Conservation (phyloP, 176 grass and related monocot genomes). For the Avena sativa region DNA sequence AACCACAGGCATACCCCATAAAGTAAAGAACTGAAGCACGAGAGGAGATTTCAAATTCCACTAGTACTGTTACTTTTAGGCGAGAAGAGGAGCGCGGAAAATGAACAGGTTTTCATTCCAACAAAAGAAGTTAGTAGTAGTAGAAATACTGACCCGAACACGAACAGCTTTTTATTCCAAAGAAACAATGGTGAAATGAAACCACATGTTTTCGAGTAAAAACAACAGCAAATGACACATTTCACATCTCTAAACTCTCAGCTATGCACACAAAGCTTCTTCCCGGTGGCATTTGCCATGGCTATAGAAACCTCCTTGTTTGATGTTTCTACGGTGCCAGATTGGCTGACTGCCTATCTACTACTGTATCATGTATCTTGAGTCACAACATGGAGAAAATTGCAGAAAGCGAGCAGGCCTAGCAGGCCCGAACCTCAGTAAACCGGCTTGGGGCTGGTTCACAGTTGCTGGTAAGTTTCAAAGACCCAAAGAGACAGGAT, state of each 20-base stretch:
- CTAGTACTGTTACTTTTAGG: background rate
- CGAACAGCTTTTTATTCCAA: slow-evolving; percentile 31
- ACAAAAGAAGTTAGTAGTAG: background rate
- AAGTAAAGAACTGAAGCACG: background rate
- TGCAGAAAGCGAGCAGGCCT: slow-evolving; percentile 22
- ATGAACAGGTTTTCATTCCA: background rate
- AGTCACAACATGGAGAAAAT: slow-evolving; percentile 44
- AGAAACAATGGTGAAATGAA: slow-evolving; percentile 37
- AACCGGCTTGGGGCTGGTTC: slow-evolving; percentile 55
- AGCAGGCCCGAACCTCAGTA: slow-evolving; percentile 64
- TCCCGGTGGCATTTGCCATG: slow-evolving; percentile 46
- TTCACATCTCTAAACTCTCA: slow-evolving; percentile 43
- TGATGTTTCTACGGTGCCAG: slow-evolving; percentile 40
- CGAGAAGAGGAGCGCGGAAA: background rate
- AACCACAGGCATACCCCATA: background rate
- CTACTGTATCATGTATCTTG: slow-evolving; percentile 35
- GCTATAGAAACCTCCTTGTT: slow-evolving; percentile 37
- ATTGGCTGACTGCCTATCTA: slow-evolving; percentile 43
- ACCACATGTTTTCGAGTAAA: slow-evolving; percentile 44
- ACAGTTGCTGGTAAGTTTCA: slow-evolving; percentile 62
- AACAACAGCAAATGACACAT: slow-evolving; percentile 36
- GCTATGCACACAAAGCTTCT: slow-evolving; percentile 52
- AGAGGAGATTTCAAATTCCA: background rate
- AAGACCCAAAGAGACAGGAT: slow-evolving; percentile 76
- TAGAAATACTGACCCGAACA: background rate